phyloP scores from a whole-genome alignment of 257 asterid species.

The Capsicum pubescens region DNA sequence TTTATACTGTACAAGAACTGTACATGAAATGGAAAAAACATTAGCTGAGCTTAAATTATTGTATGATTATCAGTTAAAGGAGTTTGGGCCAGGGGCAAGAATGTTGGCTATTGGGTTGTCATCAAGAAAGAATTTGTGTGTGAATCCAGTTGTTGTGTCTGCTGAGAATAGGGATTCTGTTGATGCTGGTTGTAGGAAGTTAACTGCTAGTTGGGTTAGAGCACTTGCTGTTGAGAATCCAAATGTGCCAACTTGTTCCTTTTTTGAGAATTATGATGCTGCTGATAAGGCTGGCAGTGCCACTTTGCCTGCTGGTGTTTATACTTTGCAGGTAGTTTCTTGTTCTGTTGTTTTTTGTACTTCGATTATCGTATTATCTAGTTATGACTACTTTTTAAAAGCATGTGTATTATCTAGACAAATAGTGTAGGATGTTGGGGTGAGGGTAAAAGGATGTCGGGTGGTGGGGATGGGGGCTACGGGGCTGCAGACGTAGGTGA shows the following conservation, averaged over 20 bases:
- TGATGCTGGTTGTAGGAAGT: slow-evolving; percentile 93
- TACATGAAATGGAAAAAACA: slow-evolving; percentile 99
- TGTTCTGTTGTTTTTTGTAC: no score
- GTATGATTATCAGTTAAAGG: slow-evolving; percentile 74
- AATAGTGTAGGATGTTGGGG: no score
- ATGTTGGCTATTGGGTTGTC: slow-evolving; percentile 87
- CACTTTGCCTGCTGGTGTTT: slow-evolving; percentile 92
- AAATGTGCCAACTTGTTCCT: slow-evolving; percentile 69
- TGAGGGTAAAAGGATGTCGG: no score
- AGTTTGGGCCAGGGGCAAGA: slow-evolving; percentile 67
- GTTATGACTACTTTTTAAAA: no score
- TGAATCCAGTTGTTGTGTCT: slow-evolving; percentile 79
- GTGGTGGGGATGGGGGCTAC: no score
- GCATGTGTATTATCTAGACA: no score
- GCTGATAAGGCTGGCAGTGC: slow-evolving; percentile 66
- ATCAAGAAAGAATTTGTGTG: slow-evolving; percentile 92
- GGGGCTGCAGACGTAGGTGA: no score
- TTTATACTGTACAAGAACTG: slow-evolving; percentile 92
- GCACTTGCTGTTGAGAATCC: slow-evolving; percentile 74
- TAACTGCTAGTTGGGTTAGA: slow-evolving; percentile 95
- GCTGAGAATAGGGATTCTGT: slow-evolving; percentile 96
- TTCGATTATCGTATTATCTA: no score
- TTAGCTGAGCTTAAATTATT: slow-evolving; percentile 79
- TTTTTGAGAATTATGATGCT: slow-evolving; percentile 79
- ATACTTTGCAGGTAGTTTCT: slow-evolving; percentile 74